Percentiles rank a stretch among this genome's conserved stretches.
Evolutionary conservation across 1,284 basidiomycete genomes (phyloP).

Genomic region (Leccinum griseonigrum): DNA sequence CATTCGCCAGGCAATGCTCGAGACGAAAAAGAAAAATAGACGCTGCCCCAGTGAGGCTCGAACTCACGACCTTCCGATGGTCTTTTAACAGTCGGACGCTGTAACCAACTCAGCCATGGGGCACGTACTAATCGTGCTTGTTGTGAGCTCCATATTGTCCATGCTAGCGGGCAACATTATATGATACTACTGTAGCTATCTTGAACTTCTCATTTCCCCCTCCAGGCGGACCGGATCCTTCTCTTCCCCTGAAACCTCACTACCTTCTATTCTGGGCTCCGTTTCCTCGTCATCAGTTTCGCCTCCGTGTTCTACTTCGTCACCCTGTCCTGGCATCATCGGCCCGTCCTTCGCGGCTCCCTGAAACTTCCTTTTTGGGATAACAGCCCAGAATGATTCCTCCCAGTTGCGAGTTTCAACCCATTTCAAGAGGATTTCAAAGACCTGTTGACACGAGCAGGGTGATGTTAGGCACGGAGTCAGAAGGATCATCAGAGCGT

Average conservation of each 20-base stretch:
- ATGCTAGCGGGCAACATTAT: no score
- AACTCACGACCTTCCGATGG: constrained; percentile 74
- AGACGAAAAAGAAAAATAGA: constrained; percentile 6
- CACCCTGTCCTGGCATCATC: neutral
- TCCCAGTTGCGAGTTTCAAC: constrained; percentile 83
- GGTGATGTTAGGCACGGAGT: constrained; percentile 3
- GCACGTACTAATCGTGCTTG: constrained; percentile 34
- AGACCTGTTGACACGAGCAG: constrained; percentile 45
- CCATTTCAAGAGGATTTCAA: constrained; percentile 92
- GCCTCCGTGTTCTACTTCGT: neutral
- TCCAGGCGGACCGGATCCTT: neutral
- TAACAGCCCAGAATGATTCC: constrained; percentile 77
- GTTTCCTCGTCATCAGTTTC: neutral
- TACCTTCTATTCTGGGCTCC: neutral
- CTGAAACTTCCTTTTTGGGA: constrained; percentile 86
- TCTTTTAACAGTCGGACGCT: constrained; percentile 73
- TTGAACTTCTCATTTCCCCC: neutral
- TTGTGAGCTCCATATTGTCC: neutral
- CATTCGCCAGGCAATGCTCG: neutral
- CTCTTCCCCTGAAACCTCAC: neutral
- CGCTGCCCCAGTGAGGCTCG: constrained; percentile 69
- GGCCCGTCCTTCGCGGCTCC: neutral
- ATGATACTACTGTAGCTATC: no score
- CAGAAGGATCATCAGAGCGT: neutral
- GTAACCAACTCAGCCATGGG: constrained; percentile 82